Evolutionary conservation across 768 basidiomycete species (phyloP), one percentile per base, ranked within the genome.

Genomic region (Holtermannia corniformis): DNA sequence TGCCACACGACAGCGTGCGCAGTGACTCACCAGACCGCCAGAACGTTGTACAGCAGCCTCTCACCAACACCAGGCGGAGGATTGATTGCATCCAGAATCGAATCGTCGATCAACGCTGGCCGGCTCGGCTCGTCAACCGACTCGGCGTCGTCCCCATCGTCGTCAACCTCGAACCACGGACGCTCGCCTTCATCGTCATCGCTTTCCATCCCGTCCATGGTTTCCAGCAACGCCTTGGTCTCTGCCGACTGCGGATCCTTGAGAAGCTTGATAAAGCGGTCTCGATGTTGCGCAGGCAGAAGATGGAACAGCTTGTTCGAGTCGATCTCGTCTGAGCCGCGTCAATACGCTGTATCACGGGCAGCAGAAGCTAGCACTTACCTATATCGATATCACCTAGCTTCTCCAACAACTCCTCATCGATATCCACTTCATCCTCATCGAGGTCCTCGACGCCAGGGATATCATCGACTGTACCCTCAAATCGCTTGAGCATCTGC

Each of bases 401-500:
- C 40, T 48, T 58, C 26, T 55, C 45, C 19, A 44, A 55, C 22
- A 68, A 45, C 43, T 65, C 59, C 25, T 62, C 62, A 12, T 58
- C 52, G 3, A 58, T 47, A 44, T 64, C 16, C 52, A 62, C 44
- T 57, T 58, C 58, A 40, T 62, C 56, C 57, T 72, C 67, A 57
- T 71, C 61, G 41, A 61, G 45, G 46, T 67, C 25, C 26, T 64
- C 26, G 24, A 58, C 57, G 24, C 50, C 41, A 47, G 62, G 16
- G 42, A 53, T 23, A 0, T 56, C 55, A 21, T 51, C 41, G 41
- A 62, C 53, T 13, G 65, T 49, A 47, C 72, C 53, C 59, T 70
- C 56, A 56, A 64, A 56, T 5, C 64, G 41, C 21, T 59, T 63
- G 11, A 73, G 65, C 55, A 58, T 68, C 44, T 63, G 71, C 24